These are phyloP conservation scores for Heliophila coronopifolia DNA, from an alignment of 441 rosid genomes.

Conservation along the genomic window DNA sequence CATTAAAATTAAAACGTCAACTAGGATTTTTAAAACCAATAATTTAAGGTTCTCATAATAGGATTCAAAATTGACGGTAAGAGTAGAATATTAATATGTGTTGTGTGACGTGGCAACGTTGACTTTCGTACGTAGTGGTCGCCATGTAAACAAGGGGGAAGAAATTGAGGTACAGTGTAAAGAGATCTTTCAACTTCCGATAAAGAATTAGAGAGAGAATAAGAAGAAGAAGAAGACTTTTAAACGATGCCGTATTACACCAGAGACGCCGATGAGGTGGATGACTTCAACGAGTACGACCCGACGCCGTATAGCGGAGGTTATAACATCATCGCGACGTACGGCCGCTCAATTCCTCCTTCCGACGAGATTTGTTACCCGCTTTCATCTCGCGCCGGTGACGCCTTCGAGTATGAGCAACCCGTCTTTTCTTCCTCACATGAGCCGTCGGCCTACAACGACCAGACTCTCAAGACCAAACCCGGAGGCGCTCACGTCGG, in stretches of 20 bases:
- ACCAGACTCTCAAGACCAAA: slow-evolving; percentile 47
- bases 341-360: slow-evolving; percentile 66
- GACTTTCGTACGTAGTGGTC: slow-evolving; percentile 14
- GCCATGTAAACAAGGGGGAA: slow-evolving; percentile 16
- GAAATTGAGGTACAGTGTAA: no score
- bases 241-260: slow-evolving; percentile 63
- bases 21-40: no score
- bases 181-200: slow-evolving; percentile 4
- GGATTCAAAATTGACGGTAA: no score
- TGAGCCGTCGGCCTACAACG: slow-evolving; percentile 60
- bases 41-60: no score
- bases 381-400: slow-evolving; percentile 28
- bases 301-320: slow-evolving; percentile 87
- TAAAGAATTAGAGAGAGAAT: neutral
- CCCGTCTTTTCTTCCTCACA: slow-evolving; percentile 43
- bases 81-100: no score
- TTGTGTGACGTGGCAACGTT: no score
- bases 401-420: slow-evolving; percentile 44
- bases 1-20: no score
- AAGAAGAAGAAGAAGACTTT: neutral
- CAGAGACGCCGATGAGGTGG: slow-evolving; percentile 37
- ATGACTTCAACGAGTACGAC: slow-evolving; percentile 73
- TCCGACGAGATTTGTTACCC: slow-evolving; percentile 61
- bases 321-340: slow-evolving; percentile 50
- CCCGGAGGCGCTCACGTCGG: slow-evolving; percentile 34